Evolutionary conservation across 805 yeast genomes (phyloP).

Genomic region (Lipomyces mesembrius): DNA sequence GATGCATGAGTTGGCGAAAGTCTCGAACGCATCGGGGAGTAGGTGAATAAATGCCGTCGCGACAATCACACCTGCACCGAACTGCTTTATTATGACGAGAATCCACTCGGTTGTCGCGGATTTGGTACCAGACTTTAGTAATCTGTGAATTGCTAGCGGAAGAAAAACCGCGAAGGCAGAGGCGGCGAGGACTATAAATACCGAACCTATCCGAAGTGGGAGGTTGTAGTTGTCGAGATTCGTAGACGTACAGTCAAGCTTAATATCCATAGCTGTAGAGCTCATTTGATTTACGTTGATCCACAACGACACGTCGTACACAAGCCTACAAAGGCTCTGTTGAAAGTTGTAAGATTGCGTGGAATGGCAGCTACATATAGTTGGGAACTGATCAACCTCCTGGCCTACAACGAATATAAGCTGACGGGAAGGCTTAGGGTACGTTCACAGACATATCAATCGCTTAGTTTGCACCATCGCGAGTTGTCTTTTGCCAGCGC

Average conservation of each 20-base stretch:
- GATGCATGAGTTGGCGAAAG: constrained; percentile 61
- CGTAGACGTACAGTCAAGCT: constrained; percentile 8
- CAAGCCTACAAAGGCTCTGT: not conserved
- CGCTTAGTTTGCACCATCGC: too few species aligned
- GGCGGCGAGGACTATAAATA: constrained; percentile 33
- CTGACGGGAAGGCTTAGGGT: not conserved
- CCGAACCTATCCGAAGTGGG: constrained; percentile 32
- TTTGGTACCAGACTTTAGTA: constrained; percentile 9
- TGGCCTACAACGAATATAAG: too few species aligned
- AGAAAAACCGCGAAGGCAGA: constrained; percentile 35
- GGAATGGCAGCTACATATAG: not conserved
- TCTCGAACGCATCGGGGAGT: constrained; percentile 68
- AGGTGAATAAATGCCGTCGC: constrained; percentile 82
- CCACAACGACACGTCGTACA: not conserved
- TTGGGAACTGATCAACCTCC: too few species aligned
- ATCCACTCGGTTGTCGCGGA: constrained; percentile 24
- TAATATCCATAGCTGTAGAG: not conserved
- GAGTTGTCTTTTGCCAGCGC: not conserved
- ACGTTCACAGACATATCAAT: not conserved
- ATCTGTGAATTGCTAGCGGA: constrained; percentile 29
- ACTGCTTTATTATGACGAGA: constrained; percentile 63
- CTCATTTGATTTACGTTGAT: not conserved
- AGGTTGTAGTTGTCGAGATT: constrained; percentile 23
- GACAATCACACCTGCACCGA: constrained; percentile 83
- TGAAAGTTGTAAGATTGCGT: not conserved